Evolutionary conservation across 108 stramenopile species (phyloP).

Genomic region (Schizochytrium sp.): DNA sequence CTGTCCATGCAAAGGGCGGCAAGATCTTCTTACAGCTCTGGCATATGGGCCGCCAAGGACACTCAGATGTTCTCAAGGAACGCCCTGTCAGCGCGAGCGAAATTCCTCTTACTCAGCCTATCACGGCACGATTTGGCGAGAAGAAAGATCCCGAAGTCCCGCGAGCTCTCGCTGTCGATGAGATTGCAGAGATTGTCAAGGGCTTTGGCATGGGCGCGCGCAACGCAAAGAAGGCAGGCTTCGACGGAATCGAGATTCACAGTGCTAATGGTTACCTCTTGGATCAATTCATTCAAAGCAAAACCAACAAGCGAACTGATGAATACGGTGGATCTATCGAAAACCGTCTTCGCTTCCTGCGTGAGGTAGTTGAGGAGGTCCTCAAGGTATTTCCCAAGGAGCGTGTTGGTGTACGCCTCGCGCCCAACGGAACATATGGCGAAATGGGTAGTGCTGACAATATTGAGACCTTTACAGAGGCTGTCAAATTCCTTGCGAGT

Average conservation of each 20-base stretch:
- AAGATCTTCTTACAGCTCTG: slow-evolving; percentile 79
- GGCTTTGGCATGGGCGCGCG: slow-evolving; percentile 72
- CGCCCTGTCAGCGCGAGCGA: slow-evolving; percentile 63
- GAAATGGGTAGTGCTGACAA: slow-evolving; percentile 82
- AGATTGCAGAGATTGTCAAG: slow-evolving; percentile 69
- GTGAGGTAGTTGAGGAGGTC: slow-evolving; percentile 69
- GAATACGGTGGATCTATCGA: slow-evolving; percentile 78
- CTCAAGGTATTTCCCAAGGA: slow-evolving; percentile 70
- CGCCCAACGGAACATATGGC: slow-evolving; percentile 80
- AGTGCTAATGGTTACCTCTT: slow-evolving; percentile 79
- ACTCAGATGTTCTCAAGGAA: slow-evolving; percentile 72
- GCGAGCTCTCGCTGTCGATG: slow-evolving; percentile 71
- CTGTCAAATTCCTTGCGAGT: slow-evolving; percentile 72
- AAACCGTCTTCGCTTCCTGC: slow-evolving; percentile 80
- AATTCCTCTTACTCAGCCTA: slow-evolving; percentile 19
- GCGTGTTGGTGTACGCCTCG: slow-evolving; percentile 80
- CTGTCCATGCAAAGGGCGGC: slow-evolving; percentile 76
- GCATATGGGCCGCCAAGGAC: slow-evolving; percentile 80
- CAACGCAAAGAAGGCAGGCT: slow-evolving; percentile 72
- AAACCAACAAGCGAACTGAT: slow-evolving; percentile 74
- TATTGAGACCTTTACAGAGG: slow-evolving; percentile 71
- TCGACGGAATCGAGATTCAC: slow-evolving; percentile 81
- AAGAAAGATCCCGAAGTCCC: slow-evolving; percentile 72
- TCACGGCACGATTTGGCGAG: slow-evolving; percentile 64
- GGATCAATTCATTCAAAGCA: slow-evolving; percentile 75